Base-by-base conservation (phyloP, 2,329 filamentous ascomycete genomes). In the Xylariaceae sp. region DNA sequence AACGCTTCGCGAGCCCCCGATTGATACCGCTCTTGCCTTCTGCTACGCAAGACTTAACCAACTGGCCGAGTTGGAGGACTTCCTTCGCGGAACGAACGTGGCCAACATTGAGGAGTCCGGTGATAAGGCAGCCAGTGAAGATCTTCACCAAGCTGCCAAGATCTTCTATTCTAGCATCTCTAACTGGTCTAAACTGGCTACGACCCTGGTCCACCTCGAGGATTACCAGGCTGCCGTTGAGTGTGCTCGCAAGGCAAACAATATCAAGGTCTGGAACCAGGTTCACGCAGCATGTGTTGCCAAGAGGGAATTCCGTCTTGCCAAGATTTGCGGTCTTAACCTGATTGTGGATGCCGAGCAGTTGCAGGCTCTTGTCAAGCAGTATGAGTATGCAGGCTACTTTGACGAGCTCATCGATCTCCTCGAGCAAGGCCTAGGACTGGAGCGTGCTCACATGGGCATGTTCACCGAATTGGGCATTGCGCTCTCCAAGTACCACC, bases 171-270 rank as follows among this genome's bases (percentile, higher is more conserved):
- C 86, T 58, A 97, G 90, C 78, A 96, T 99, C 73, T 99, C 94
- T 57, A 99, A 99, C 83, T 99, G 94, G 94, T 93, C 93, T 58
- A 99, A 99, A 81, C 87, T 99, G 69, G 92, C 94, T 11, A 97
- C 94, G 9, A 99, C 94, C 9, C 84, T 97, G 62, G 94, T 99
- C n/a, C 92, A 97, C 74, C 86, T 99, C 5, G 89, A 88, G 65
- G 94, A 99, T 68, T 97, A 99, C 79, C 95, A 99, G 76, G 91
- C 91, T 68, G 94, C 94, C 51, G 94, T 99, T 48, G 94, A 99
- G 74, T 97, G 92, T 71, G 94, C 95, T 30, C 90, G 94, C 74
- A 97, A 99, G 79, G 94, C 94, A 69, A 99, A 97, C 82, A 97
- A 91, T 76, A 92, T 97, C 77, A 97, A 96, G 80, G 94, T 99